Base-by-base conservation (phyloP, 2,329 filamentous ascomycete species). In the Amesomyces nigricolor region DNA sequence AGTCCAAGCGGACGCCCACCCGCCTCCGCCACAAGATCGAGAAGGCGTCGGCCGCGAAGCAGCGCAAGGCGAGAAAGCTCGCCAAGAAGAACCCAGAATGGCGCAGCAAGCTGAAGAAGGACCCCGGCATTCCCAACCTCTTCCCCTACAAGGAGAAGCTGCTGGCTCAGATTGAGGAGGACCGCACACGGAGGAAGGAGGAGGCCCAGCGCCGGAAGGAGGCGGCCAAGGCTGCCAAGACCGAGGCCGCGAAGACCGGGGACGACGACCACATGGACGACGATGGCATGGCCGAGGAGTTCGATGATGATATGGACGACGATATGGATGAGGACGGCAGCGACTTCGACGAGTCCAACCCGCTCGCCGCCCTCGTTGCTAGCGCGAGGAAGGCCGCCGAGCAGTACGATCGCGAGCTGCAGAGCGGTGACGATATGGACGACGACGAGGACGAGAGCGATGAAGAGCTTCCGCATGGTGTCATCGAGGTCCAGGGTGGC, bases 121-220 rank as follows among this genome's bases (percentile, higher is more conserved):
- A 99, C 67, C 94, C 92, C 22, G 94, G 94, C 47, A 96, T 99
- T 60, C 94, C 94, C 40, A 99, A 97, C 69, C 75, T 96, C 37
- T 99, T 96, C 75, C 94, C 94, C 0, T 96, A 94, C 79, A 99
- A 99, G 77, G 91, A 96, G 71, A 91, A 88, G 78, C 82, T 99
- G 29, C 81, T 99, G 35, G 85, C 91, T 56, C 91, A 99, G 73
- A 95, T 99, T 65, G 94, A 99, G 74, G 89, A 96, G 74, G 87
- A 83, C 65, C 87, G 87, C 68, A 76, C 86, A 63, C 77, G 82
- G 70, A 96, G 92, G 76, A 83, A 84, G 61, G 91, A 96, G 67
- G 89, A 96, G 67, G 79, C 81, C 56, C 78, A 82, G 70, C 81
- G 81, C 68, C 79, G 83, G 65, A 82, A 82, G 60, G 88, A 95